phyloP scores from a whole-genome alignment of 129 eudicot genomes.

The Flaveria ramosissima region DNA sequence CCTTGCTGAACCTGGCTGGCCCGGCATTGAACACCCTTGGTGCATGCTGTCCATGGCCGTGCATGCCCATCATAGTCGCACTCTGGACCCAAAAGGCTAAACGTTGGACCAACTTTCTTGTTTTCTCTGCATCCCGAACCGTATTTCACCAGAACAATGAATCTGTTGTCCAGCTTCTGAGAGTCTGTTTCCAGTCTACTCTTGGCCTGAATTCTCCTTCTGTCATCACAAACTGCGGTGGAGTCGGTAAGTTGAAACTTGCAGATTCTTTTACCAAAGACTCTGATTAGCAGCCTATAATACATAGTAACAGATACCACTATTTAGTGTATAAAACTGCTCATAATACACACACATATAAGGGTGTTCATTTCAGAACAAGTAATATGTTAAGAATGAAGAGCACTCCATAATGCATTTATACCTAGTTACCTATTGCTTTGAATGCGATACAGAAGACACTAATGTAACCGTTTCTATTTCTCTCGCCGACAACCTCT shows the following conservation, averaged over 20 bases:
- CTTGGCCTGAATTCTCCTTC: constrained; percentile 66
- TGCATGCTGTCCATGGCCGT: constrained; percentile 94
- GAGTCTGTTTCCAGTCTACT: constrained; percentile 72
- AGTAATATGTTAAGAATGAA: too few species aligned
- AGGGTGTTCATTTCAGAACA: too few species aligned
- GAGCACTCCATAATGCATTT: too few species aligned
- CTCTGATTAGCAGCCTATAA: not conserved
- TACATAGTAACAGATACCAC: too few species aligned
- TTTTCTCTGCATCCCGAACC: constrained; percentile 82
- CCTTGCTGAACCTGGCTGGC: constrained; percentile 63
- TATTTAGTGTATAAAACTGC: too few species aligned
- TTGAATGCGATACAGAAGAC: too few species aligned
- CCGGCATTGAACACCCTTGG: constrained; percentile 75
- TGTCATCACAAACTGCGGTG: constrained; percentile 55
- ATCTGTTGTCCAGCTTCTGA: constrained; percentile 80
- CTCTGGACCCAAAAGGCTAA: constrained; percentile 95
- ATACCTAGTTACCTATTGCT: too few species aligned
- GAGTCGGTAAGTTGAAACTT: constrained; percentile 49
- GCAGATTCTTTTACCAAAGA: not conserved
- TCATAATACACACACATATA: too few species aligned
- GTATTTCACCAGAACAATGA: constrained; percentile 87
- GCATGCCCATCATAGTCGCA: constrained; percentile 87
- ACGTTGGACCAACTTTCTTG: constrained; percentile 92
- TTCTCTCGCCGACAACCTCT: too few species aligned
- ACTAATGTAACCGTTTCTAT: too few species aligned